Conservation (phyloP, 176 grass and related monocot genomes). For the Sorghum bicolor region Sorghum_bicolor_NCBIv3 NC_012878.2:59012001-59012500, state of each 20-base stretch:
- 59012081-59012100: conserved; percentile 95
- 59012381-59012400: not conserved
- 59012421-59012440: not conserved
- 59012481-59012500: not conserved
- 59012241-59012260: conserved; percentile 77
- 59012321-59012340: not conserved
- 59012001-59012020: not conserved
- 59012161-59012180: conserved; percentile 88
- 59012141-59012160: conserved; percentile 80
- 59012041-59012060: conserved; percentile 31
- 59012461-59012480: not conserved
- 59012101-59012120: conserved; percentile 99
- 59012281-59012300: conserved; percentile 29
- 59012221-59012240: conserved; percentile 96
- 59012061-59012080: conserved; percentile 99
- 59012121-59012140: conserved; percentile 76
- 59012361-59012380: not conserved
- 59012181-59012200: conserved; percentile 96
- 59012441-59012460: not conserved
- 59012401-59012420: not conserved
- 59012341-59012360: not conserved
- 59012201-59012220: conserved; percentile 97
- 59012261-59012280: conserved; percentile 82
- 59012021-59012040: not conserved
- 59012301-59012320: not conserved